Evolutionary conservation across 2,329 filamentous ascomycete species (phyloP), one percentile per base, ranked within the genome.

Genomic region (Helotiales sp.): DNA sequence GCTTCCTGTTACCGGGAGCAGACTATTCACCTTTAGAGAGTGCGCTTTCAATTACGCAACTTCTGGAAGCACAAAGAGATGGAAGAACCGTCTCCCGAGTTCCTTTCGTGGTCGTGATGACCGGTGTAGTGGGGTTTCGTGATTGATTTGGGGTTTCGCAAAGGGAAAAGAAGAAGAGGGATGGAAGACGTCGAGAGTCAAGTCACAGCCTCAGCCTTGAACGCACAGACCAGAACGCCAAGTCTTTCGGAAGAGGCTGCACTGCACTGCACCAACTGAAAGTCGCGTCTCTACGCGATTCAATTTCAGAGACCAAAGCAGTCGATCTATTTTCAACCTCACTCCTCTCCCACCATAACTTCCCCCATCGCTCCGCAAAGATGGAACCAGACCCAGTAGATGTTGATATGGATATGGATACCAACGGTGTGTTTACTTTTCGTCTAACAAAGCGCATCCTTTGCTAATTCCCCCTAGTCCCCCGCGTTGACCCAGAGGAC

Each of bases 401-500:
- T 58, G 79, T 83, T 65, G 84, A 85, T 66, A 80, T 83, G 69
- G 84, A 85, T 66, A 80, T 83, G 69, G 85, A 86, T 61, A 78
- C 24, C 30, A 30, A 55, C n/a, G 47, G 61, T 63, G 10, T 24
- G 45, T 52, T 20, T 34, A 40, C 47, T 63, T 30, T 43, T 7
- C 13, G 5, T 26, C 17, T 13, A 32, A 2, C 6, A n/a, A 2
- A 40, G 20, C 30, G 57, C 40, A 47, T 13, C 10, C 6, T 43
- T 17, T 61, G 49, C 47, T 47, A 58, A 61, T 24, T 82, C 74
- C 80, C 81, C 43, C 80, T 84, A 80, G 80, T 70, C 62, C 75
- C 73, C 75, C 78, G 85, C 55, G 85, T 88, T 69, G 90, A 93
- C 66, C 40, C 59, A 20, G 91, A 92, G 62, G 89, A 92, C 67